Percentiles rank a stretch among this genome's conserved stretches.
Conservation (phyloP, 75 land plant genomes). For the Picea glauca region DNA sequence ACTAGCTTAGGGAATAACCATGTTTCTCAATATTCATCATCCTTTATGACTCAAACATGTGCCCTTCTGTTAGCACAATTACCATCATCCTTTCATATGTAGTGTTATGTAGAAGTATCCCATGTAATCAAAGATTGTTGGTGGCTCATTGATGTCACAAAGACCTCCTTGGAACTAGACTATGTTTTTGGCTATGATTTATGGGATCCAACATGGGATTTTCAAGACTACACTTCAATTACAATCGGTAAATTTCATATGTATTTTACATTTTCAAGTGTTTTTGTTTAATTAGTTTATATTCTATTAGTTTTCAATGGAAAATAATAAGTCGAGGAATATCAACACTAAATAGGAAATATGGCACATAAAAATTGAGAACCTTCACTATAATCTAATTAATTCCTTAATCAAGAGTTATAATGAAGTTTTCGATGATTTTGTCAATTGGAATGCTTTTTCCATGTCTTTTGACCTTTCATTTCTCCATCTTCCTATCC, state of each 20-base stretch:
- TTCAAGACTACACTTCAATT: constrained; percentile 91
- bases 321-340: not conserved
- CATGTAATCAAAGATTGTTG: constrained; percentile 88
- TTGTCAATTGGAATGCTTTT: no score
- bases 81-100: constrained; percentile 78
- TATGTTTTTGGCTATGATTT: constrained; percentile 83
- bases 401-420: not conserved
- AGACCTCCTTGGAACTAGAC: constrained; percentile 64
- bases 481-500: no score
- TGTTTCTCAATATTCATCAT: constrained; percentile 56
- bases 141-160: constrained; percentile 87
- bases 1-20: constrained; percentile 52
- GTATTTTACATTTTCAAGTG: not conserved
- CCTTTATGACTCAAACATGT: constrained; percentile 93
- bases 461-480: no score
- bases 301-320: not conserved
- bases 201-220: constrained; percentile 93
- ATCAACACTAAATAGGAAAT: not conserved
- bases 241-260: constrained; percentile 59
- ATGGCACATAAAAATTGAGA: not conserved
- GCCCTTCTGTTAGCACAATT: constrained; percentile 88
- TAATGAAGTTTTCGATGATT: not conserved
- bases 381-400: not conserved
- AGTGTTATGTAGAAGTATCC: constrained; percentile 76
- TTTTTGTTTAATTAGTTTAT: not conserved